A percentile compares a stretch with the other conserved stretches of the same genome.
These are phyloP conservation scores for Alternaria panax DNA, from an alignment of 2,329 filamentous ascomycete species.

Conservation along the genomic window DNA sequence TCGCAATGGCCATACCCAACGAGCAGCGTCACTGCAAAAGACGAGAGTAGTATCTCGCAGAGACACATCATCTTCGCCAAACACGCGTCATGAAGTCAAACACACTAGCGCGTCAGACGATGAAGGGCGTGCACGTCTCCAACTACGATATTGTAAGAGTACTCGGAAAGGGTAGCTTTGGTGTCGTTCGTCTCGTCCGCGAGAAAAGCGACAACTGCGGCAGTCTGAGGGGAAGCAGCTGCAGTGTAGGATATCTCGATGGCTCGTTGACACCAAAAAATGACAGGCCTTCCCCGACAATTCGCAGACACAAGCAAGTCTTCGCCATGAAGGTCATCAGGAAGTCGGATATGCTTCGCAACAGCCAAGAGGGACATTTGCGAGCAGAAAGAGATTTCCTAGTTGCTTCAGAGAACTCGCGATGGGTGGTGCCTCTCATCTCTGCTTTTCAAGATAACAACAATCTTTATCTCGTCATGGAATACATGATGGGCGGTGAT, in stretches of 20 bases:
- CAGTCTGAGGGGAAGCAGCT: constrained; percentile 21
- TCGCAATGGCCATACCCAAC: constrained; percentile 61
- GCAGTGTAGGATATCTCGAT: constrained; percentile 19
- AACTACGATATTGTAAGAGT: constrained; percentile 84
- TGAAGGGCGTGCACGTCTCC: constrained; percentile 62
- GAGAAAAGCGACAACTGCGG: constrained; percentile 58
- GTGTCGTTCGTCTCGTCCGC: constrained; percentile 84
- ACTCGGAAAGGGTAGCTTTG: constrained; percentile 92
- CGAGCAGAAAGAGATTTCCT: constrained; percentile 92
- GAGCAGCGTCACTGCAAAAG: constrained; percentile 64
- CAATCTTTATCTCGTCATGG: constrained; percentile 93
- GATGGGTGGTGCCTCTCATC: constrained; percentile 88
- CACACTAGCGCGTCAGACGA: constrained; percentile 57
- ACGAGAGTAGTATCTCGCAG: constrained; percentile 68
- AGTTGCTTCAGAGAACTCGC: constrained; percentile 84
- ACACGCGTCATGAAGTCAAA: constrained; percentile 72
- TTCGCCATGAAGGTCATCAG: constrained; percentile 98
- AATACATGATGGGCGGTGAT: constrained; percentile 97
- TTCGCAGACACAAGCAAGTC: constrained; percentile 59
- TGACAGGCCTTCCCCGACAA: not conserved
- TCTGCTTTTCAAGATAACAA: constrained; percentile 86
- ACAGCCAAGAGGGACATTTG: constrained; percentile 90
- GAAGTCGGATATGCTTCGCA: constrained; percentile 90
- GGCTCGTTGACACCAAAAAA: constrained; percentile 11
- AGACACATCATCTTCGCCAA: constrained; percentile 78